Percentiles rank a stretch among this genome's conserved stretches.
Evolutionary conservation across 495 filamentous ascomycete species (phyloP).

Genomic region (Penicillium ucsense): DNA sequence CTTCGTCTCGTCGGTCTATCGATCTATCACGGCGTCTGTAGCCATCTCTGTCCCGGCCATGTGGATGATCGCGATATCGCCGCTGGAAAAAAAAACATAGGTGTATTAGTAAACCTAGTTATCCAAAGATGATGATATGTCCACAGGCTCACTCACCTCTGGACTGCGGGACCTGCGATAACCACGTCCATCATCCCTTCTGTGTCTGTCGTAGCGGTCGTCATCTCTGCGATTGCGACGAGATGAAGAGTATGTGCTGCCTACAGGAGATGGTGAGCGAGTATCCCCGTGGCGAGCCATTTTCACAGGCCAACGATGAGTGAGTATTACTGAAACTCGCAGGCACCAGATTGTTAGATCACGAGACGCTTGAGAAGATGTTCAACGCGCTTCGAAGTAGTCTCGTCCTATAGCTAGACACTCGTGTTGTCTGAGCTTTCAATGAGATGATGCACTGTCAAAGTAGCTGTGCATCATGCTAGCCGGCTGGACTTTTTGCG

Average conservation of each 20-base stretch:
- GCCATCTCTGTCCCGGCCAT: constrained; percentile 47
- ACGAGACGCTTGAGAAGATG: background rate
- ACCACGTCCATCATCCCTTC: constrained; percentile 52
- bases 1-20: constrained; percentile 60
- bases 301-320: constrained; percentile 54
- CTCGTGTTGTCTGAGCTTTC: background rate
- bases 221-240: constrained; percentile 66
- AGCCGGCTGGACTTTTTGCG: constrained; percentile 4
- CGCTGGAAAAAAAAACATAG: constrained; percentile 28
- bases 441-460: background rate
- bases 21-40: constrained; percentile 67
- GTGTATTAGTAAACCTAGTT: too few relatives aligned
- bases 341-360: constrained; percentile 18
- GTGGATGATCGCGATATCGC: constrained; percentile 49
- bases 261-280: constrained; percentile 94
- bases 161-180: constrained; percentile 62
- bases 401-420: background rate
- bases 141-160: constrained; percentile 46
- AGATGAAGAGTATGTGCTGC: constrained; percentile 71
- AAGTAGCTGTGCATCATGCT: background rate
- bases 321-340: constrained; percentile 51
- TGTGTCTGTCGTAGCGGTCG: constrained; percentile 57
- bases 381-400: constrained; percentile 8
- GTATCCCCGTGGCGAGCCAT: constrained; percentile 88
- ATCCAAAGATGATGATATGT: too few relatives aligned